Conservation (phyloP, 257 asterid species). For the Nicotiana noctiflora region DNA sequence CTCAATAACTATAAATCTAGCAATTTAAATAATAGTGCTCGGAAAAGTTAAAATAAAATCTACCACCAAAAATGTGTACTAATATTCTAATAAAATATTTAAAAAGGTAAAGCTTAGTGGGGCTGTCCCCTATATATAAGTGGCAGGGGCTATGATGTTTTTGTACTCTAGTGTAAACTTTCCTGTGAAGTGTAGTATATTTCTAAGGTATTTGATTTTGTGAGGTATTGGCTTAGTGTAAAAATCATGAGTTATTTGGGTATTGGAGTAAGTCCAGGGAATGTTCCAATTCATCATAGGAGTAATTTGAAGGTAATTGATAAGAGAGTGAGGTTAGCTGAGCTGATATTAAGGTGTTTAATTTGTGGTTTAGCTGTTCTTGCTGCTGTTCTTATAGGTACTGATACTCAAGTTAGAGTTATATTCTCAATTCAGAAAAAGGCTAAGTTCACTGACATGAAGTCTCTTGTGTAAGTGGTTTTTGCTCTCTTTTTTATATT, state of each 20-base stretch:
- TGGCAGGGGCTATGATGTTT: background rate
- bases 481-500: background rate
- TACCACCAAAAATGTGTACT: background rate
- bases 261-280: conserved; percentile 96
- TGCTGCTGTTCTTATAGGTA: conserved; percentile 68
- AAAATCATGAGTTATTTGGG: conserved; percentile 71
- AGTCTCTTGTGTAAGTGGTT: conserved; percentile 44
- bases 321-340: conserved; percentile 59
- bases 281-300: conserved; percentile 74
- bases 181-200: no score
- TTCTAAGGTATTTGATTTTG: no score
- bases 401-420: conserved; percentile 76
- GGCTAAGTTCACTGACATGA: conserved; percentile 92
- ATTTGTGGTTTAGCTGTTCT: conserved; percentile 58
- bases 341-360: conserved; percentile 58
- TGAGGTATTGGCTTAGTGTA: background rate
- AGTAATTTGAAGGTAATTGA: conserved; percentile 71
- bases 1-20: background rate
- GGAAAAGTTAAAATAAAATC: background rate
- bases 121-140: background rate
- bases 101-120: background rate
- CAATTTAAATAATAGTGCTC: background rate
- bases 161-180: background rate
- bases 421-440: conserved; percentile 67
- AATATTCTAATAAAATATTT: no score